Conservation (phyloP, 805 yeast genomes). For the Wickerhamomyces canadensis region DNA sequence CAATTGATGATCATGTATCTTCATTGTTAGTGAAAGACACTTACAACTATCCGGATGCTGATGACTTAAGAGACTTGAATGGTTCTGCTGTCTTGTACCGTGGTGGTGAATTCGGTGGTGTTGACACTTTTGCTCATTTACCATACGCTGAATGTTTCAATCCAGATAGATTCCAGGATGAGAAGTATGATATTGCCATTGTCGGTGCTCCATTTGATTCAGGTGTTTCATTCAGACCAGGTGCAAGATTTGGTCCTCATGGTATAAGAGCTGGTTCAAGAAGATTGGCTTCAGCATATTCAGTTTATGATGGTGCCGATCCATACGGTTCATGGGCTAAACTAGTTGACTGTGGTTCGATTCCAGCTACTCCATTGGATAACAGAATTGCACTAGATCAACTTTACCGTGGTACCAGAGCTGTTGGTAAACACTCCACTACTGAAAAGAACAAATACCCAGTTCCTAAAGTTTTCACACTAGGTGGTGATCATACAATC, state of each 20-base stretch:
- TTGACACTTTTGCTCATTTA: constrained; percentile 29
- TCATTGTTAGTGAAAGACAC: constrained; percentile 27
- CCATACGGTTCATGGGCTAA: constrained; percentile 49
- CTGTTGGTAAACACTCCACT: constrained; percentile 34
- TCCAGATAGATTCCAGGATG: constrained; percentile 29
- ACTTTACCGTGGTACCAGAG: constrained; percentile 45
- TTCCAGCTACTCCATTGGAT: constrained; percentile 59
- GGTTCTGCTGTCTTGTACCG: constrained; percentile 34
- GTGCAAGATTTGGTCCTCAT: constrained; percentile 49
- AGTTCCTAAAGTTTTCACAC: constrained; percentile 37
- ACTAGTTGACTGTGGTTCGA: constrained; percentile 57
- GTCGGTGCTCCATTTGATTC: constrained; percentile 55
- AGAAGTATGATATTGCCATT: constrained; percentile 40
- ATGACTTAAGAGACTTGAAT: constrained; percentile 33
- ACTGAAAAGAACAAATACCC: constrained; percentile 24
- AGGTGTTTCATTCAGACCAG: constrained; percentile 46
- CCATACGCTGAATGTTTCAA: constrained; percentile 43
- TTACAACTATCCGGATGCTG: constrained; percentile 31
- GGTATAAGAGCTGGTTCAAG: constrained; percentile 42
- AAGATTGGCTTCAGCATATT: constrained; percentile 36
- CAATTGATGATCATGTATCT: constrained; percentile 26
- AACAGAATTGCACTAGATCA: constrained; percentile 57
- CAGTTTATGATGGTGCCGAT: constrained; percentile 49
- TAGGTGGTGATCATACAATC: constrained; percentile 54
- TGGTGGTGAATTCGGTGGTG: constrained; percentile 46